phyloP scores from a whole-genome alignment of 2,329 filamentous ascomycete genomes.

The Talaromyces sp. region DNA sequence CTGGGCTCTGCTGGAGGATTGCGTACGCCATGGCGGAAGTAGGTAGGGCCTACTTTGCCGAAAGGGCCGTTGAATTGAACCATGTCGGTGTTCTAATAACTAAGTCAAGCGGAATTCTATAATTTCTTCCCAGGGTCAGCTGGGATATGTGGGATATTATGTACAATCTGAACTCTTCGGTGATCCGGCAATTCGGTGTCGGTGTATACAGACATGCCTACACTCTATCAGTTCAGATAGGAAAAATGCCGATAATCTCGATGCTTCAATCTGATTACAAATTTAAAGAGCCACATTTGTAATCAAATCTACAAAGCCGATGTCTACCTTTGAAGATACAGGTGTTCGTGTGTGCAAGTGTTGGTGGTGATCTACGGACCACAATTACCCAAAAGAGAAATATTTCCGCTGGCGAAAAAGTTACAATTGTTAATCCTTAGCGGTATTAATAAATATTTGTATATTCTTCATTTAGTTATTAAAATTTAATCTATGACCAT shows the following conservation, averaged over 20 bases:
- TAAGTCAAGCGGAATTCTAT: neutral
- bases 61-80: slow-evolving; percentile 9
- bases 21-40: slow-evolving; percentile 1
- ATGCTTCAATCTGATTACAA: neutral
- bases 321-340: neutral
- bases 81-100: neutral
- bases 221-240: neutral
- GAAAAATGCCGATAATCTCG: neutral
- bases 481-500: neutral
- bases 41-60: neutral
- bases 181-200: slow-evolving; percentile 10
- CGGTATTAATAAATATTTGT: neutral
- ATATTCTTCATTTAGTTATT: neutral
- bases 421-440: neutral
- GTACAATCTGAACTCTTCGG: neutral
- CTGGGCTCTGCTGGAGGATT: slow-evolving; percentile 9
- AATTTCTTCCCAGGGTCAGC: neutral
- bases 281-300: neutral
- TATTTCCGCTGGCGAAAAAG: neutral
- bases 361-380: neutral
- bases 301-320: neutral
- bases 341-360: neutral
- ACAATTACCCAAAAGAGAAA: neutral
- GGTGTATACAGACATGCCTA: neutral
- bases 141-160: neutral